phyloP scores from a whole-genome alignment of 2,329 filamentous ascomycete genomes.

The Fusarium phyllophilum region DNA sequence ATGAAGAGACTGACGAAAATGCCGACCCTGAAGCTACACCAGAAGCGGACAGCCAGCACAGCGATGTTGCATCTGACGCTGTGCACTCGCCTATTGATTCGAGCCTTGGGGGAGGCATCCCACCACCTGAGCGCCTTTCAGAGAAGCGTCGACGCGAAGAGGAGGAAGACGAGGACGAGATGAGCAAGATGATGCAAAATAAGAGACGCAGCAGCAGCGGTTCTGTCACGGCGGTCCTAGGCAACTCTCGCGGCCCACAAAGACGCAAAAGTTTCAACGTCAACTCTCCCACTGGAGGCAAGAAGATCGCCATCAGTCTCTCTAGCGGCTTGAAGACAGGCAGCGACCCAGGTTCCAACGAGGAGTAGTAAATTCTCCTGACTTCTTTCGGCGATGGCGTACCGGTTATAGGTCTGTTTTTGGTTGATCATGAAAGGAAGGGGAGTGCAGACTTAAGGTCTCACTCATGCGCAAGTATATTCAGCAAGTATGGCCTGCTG shows the following conservation, averaged over 20 bases:
- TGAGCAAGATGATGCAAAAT: slow-evolving; percentile 80
- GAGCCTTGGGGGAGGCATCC: slow-evolving; percentile 47
- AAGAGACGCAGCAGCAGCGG: slow-evolving; percentile 71
- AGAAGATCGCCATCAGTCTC: slow-evolving; percentile 69
- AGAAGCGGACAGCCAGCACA: slow-evolving; percentile 38
- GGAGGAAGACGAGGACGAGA: slow-evolving; percentile 87
- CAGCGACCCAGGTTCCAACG: slow-evolving; percentile 51
- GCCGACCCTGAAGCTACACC: slow-evolving; percentile 65
- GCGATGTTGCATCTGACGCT: slow-evolving; percentile 49
- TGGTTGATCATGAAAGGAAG: slow-evolving; percentile 33
- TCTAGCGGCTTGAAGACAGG: slow-evolving; percentile 58
- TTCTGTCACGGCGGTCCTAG: slow-evolving; percentile 54
- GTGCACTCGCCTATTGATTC: slow-evolving; percentile 46
- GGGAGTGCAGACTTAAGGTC: slow-evolving; percentile 23
- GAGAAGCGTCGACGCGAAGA: slow-evolving; percentile 94
- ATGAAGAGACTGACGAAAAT: slow-evolving; percentile 74
- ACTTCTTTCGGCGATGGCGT: slow-evolving; percentile 44
- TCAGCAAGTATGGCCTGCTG: slow-evolving; percentile 35
- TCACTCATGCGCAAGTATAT: slow-evolving; percentile 30
- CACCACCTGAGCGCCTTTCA: slow-evolving; percentile 80
- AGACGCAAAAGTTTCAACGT: slow-evolving; percentile 56
- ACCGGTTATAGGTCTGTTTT: slow-evolving; percentile 36
- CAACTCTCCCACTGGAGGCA: slow-evolving; percentile 54
- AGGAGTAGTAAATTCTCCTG: slow-evolving; percentile 49
- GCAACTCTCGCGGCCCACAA: slow-evolving; percentile 46